Base-by-base conservation (phyloP, 257 asterid species). In the Osmanthus fragrans region DNA sequence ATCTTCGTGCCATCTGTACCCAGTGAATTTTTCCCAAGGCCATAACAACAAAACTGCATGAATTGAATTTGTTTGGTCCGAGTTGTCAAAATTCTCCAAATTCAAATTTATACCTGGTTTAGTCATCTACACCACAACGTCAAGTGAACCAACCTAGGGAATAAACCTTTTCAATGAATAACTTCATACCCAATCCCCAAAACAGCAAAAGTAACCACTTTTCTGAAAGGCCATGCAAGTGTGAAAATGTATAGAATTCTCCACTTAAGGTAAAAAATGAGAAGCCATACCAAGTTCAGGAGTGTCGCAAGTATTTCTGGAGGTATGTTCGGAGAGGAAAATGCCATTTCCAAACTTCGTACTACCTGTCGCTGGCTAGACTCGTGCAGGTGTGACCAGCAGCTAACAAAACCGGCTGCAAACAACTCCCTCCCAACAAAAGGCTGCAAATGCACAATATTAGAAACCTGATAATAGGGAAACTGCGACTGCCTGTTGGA, bases 351-450 rank as follows among this genome's bases (percentile, higher is more conserved):
- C 88, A 96, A 87, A 85, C 96, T 92, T 63, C 97, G 89, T 11
- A 96, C 98, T 71, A 92, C 84, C 80, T 90, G 97, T 69, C 81
- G 86, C 88, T 93, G 98, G 86, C 91, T 89, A 70, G 85, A 74
- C 77, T 96, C 99, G 49, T 85, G 91, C 89, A 96, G 88, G 78
- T 96, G 88, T 34, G 95, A 86, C 99, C 99, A 96, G 92, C 99
- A 96, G 86, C 99, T 96, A 81, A 96, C 99, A 85, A 96, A 96
- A 83, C 97, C 98, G 65, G 98, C 99, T 9, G 98, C 98, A 90
- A 96, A 96, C 85, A 96, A 86, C 81, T 96, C 99, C 84, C 99
- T 87, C 73, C 98, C 99, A 76, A 96, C 97, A 86, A 89, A 88
- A 79, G 99, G 99, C 99, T 96, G 94, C 82, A 82, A 87, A 75